phyloP scores from a whole-genome alignment of 306 rosid species.

The Begonia peltatifolia region DNA sequence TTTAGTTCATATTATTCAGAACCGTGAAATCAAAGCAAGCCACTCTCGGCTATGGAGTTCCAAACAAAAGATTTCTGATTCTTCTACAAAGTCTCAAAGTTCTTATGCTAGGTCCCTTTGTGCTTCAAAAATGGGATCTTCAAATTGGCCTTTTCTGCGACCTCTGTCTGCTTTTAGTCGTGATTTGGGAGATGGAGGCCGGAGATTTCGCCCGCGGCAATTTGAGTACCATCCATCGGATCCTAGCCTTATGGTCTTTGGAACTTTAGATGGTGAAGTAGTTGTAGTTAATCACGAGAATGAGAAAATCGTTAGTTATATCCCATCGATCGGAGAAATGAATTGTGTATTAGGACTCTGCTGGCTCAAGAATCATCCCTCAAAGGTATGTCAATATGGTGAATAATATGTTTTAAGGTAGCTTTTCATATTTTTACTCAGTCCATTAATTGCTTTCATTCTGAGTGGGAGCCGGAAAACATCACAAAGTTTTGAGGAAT shows the following conservation, averaged over 20 bases:
- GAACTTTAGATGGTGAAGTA: constrained; percentile 85
- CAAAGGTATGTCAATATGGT: constrained; percentile 39
- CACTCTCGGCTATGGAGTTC: constrained; percentile 16
- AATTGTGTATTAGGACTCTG: constrained; percentile 72
- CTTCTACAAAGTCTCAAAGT: constrained; percentile 33
- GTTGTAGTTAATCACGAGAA: constrained; percentile 66
- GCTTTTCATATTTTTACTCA: neutral
- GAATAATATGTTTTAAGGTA: constrained; percentile 4
- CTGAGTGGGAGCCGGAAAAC: no score
- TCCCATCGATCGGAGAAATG: constrained; percentile 73
- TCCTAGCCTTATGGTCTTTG: constrained; percentile 65
- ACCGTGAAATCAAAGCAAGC: constrained; percentile 54
- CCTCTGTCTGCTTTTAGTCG: constrained; percentile 40
- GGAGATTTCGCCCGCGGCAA: constrained; percentile 68
- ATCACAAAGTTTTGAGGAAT: no score
- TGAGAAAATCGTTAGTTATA: constrained; percentile 45
- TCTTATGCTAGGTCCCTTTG: constrained; percentile 60
- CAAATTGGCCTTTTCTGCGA: constrained; percentile 59
- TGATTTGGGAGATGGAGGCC: constrained; percentile 33
- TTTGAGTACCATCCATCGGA: constrained; percentile 78
- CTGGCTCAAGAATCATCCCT: constrained; percentile 80
- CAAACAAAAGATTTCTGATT: constrained; percentile 20
- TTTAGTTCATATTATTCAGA: constrained; percentile 44
- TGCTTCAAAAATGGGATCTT: constrained; percentile 69
- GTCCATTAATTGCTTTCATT: neutral